Percentiles rank a stretch among this genome's conserved stretches.
phyloP scores from a whole-genome alignment of 805 yeast species.

The Zygosaccharomyces gambellarensis region DNA sequence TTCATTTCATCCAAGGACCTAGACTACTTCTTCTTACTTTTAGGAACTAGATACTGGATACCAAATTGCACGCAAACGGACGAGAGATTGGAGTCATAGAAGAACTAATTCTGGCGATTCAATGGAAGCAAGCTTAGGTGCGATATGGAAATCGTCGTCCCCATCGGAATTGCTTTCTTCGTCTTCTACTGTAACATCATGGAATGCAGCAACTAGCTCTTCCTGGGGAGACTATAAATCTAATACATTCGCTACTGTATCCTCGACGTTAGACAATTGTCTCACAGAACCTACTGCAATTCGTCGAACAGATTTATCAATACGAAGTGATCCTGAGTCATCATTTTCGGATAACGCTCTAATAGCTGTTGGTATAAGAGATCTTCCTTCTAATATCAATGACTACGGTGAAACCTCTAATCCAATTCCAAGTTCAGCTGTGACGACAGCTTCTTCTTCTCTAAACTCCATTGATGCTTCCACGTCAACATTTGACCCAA shows the following conservation, averaged over 20 bases:
- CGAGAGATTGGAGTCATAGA: neutral
- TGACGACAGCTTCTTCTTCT: neutral
- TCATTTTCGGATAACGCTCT: no score
- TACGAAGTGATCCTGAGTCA: no score
- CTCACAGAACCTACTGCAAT: neutral
- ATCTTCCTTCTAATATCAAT: neutral
- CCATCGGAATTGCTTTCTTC: slow-evolving; percentile 3
- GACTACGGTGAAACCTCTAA: neutral
- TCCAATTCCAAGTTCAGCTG: neutral
- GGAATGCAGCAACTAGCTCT: neutral
- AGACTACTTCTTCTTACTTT: neutral
- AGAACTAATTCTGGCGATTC: neutral
- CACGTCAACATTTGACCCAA: neutral
- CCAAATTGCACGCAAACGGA: neutral
- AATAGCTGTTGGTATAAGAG: neutral
- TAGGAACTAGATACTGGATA: neutral
- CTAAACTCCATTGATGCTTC: neutral
- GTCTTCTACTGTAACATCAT: neutral
- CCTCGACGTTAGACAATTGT: neutral
- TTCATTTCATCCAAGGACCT: neutral
- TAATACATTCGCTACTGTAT: neutral
- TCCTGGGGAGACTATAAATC: neutral
- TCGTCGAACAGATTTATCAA: no score
- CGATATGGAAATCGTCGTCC: slow-evolving; percentile 1
- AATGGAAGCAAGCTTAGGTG: slow-evolving; percentile 1